phyloP scores from a whole-genome alignment of 1,284 basidiomycete genomes.

The Pholiota adiposa region DNA sequence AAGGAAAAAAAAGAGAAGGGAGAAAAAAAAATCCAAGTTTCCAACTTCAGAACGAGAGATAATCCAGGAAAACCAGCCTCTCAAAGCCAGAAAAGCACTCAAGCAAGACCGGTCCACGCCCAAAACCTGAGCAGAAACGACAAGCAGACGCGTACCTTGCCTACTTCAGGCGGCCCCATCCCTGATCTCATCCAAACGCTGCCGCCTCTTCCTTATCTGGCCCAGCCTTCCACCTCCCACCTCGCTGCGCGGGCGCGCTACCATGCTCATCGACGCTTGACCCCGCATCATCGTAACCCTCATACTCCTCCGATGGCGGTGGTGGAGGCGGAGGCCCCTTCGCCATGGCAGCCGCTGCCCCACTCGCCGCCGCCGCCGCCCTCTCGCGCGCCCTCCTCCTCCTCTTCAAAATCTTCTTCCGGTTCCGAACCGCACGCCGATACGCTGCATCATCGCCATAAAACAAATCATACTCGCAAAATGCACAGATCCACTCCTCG shows the following conservation, averaged over 20 bases:
- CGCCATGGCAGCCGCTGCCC: constrained; percentile 31
- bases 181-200: constrained; percentile 31
- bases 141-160: background rate
- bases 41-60: no score
- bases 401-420: constrained; percentile 80
- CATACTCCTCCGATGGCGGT: constrained; percentile 22
- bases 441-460: constrained; percentile 76
- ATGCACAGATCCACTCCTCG: constrained; percentile 89
- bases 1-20: constrained; percentile 6
- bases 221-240: constrained; percentile 33
- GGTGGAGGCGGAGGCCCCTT: constrained; percentile 32
- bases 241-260: constrained; percentile 28
- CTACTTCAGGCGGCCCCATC: constrained; percentile 1
- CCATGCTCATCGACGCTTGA: constrained; percentile 26
- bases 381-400: constrained; percentile 78
- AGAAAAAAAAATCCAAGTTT: constrained; percentile 2
- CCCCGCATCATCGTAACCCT: constrained; percentile 27
- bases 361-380: constrained; percentile 59
- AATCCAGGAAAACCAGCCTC: background rate
- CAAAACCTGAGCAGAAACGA: background rate
- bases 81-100: background rate
- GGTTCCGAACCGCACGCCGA: constrained; percentile 65
- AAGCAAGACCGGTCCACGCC: background rate
- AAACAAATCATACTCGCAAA: constrained; percentile 87
- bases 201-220: constrained; percentile 33